These are phyloP conservation scores for Fomitopsis serialis DNA, from an alignment of 768 basidiomycete genomes.

Conservation along the genomic window DNA sequence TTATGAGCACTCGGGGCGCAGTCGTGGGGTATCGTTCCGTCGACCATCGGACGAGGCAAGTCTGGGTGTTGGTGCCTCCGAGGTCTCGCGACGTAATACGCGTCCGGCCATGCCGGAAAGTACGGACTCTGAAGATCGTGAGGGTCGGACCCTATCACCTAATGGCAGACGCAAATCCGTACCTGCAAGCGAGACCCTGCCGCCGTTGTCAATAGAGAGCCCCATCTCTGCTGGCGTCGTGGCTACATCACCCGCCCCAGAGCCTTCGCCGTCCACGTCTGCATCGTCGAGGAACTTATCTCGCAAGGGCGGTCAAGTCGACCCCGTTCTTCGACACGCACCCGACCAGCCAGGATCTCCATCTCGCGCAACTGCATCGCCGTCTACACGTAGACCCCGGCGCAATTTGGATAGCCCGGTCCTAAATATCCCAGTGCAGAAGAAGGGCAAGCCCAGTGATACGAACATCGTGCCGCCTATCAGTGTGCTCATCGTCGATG, in stretches of 20 bases:
- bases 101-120: conserved; percentile 2
- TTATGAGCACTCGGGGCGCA: conserved; percentile 2
- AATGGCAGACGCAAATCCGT: conserved; percentile 15
- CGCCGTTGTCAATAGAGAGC: not conserved
- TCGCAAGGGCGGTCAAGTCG: not conserved
- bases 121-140: not conserved
- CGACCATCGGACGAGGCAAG: conserved; percentile 14
- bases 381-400: conserved; percentile 26
- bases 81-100: conserved; percentile 6
- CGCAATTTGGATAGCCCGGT: conserved; percentile 25
- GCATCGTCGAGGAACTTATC: not conserved
- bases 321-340: not conserved
- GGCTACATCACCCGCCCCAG: not conserved
- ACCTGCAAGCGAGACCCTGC: not conserved
- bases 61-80: not conserved
- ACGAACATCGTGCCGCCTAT: conserved; percentile 89
- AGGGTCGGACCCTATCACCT: not conserved
- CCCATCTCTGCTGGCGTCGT: not conserved
- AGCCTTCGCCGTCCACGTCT: not conserved
- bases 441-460: conserved; percentile 52
- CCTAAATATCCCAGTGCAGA: conserved; percentile 28
- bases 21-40: conserved; percentile 9
- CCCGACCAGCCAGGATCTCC: conserved; percentile 20
- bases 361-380: conserved; percentile 18
- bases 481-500: conserved; percentile 96